phyloP scores from a whole-genome alignment of 2,329 filamentous ascomycete genomes.

The Ascochyta rabiei region DNA sequence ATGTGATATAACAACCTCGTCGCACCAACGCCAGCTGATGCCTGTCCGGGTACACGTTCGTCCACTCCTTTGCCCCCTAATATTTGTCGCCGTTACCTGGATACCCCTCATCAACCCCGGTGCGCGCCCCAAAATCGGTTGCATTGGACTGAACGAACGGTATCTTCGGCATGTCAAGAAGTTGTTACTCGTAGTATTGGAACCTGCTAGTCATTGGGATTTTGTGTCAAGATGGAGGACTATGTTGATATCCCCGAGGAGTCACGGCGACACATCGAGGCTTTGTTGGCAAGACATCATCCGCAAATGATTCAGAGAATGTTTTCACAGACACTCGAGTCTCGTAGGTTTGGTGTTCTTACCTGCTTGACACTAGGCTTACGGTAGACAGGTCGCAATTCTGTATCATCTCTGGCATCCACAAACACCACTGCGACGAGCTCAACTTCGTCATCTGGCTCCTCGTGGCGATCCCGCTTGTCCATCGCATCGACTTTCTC shows the following conservation, averaged over 20 bases:
- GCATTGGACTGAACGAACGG: slow-evolving; percentile 11
- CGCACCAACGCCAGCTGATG: slow-evolving; percentile 38
- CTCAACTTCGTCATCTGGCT: slow-evolving; percentile 38
- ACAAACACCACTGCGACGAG: slow-evolving; percentile 38
- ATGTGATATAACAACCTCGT: slow-evolving; percentile 48
- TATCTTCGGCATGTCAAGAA: slow-evolving; percentile 29
- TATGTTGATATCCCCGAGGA: slow-evolving; percentile 45
- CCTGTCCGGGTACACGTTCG: slow-evolving; percentile 40
- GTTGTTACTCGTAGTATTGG: slow-evolving; percentile 10
- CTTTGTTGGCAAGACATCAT: slow-evolving; percentile 42
- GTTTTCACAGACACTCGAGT: slow-evolving; percentile 46
- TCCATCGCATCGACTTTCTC: slow-evolving; percentile 44
- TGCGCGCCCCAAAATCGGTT: slow-evolving; percentile 7
- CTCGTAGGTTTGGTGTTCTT: slow-evolving; percentile 32
- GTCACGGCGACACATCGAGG: slow-evolving; percentile 47
- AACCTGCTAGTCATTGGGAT: slow-evolving; percentile 19
- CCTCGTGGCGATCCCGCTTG: slow-evolving; percentile 42
- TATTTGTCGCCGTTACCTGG: slow-evolving; percentile 25
- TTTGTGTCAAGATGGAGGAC: slow-evolving; percentile 40
- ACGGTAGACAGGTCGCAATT: slow-evolving; percentile 41
- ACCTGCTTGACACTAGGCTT: slow-evolving; percentile 18
- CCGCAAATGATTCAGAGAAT: slow-evolving; percentile 46
- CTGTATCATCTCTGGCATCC: slow-evolving; percentile 42
- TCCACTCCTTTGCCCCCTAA: slow-evolving; percentile 39
- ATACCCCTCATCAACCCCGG: slow-evolving; percentile 28